Conservation (phyloP, 1,284 basidiomycete species). For the Leccinum olivaceoglutinosum region DNA sequence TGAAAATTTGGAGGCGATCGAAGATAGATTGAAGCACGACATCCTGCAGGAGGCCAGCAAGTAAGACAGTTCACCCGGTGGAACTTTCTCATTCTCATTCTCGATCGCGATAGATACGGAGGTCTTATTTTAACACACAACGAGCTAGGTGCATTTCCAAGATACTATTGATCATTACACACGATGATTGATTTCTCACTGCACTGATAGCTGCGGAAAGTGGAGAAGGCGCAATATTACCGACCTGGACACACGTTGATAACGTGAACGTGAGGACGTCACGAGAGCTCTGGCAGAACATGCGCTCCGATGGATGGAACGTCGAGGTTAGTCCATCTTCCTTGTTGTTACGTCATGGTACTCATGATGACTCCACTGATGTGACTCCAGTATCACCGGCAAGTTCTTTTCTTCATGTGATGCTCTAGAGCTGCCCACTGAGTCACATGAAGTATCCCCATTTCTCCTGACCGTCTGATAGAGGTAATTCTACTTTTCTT, state of each 20-base stretch:
- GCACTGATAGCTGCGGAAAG: slow-evolving; percentile 49
- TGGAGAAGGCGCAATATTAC: slow-evolving; percentile 78
- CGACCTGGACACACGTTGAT: slow-evolving; percentile 95
- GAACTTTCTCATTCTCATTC: slow-evolving; percentile 3
- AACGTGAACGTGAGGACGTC: slow-evolving; percentile 81
- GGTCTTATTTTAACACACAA: slow-evolving; percentile 93
- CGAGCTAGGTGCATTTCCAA: slow-evolving; percentile 56
- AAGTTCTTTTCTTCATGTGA: slow-evolving; percentile 17
- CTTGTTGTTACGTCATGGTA: slow-evolving; percentile 6
- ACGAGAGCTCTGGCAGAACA: slow-evolving; percentile 79
- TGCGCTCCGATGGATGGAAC: slow-evolving; percentile 84
- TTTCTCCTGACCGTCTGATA: slow-evolving; percentile 84
- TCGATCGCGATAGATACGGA: slow-evolving; percentile 56
- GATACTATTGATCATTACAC: neutral
- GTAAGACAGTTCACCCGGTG: slow-evolving; percentile 33
- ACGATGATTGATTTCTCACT: slow-evolving; percentile 5
- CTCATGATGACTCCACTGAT: neutral
- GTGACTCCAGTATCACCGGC: slow-evolving; percentile 56
- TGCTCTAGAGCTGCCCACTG: slow-evolving; percentile 6
- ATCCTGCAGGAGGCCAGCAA: slow-evolving; percentile 85
- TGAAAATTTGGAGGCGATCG: slow-evolving; percentile 94
- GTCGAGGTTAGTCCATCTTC: slow-evolving; percentile 55
- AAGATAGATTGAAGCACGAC: slow-evolving; percentile 86
- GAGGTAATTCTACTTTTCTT: slow-evolving; percentile 43
- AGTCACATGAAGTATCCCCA: slow-evolving; percentile 68